Evolutionary conservation across 495 filamentous ascomycete genomes (phyloP), one percentile per base, ranked within the genome.

Genomic region (Beverwykella pulmonaria): DNA sequence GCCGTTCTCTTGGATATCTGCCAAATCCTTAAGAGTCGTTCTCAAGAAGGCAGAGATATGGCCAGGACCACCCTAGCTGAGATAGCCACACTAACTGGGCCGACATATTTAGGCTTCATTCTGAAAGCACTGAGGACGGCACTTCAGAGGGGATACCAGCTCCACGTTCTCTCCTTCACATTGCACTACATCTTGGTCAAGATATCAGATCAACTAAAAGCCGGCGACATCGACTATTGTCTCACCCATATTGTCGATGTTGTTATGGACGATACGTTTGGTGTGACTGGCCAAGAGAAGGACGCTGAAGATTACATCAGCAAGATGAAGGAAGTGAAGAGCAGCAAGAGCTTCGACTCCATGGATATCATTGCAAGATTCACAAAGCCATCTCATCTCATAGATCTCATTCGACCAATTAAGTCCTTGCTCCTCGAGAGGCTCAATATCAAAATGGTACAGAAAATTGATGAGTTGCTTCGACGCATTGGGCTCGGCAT

Each of bases 211-310:
- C 79, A 83, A 1, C 92, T 92, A 73, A 80, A 85, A 32, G 88
- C 91, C 12, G 94, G 94, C 19, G 91, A 91, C 63, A 78, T 98
- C 46, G 92, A 99, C 69, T 93, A 97, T 71, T 98, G 93, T 74
- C 78, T 97, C 32, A 75, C 79, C 3, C 82, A 91, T 19, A 86
- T 98, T 44, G 85, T 92, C 47, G 81, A 86, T 3, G 84, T 99
- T 46, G 88, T 97, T 55, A 95, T 98, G 91, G 94, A 99, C 69
- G 95, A 98, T 74, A 95, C 92, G 14, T 99, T 99, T 74, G 94
- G 94, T 19, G 87, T 85, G n/a, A 87, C 88, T n/a, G 94, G 94
- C 15, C 88, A 94, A 78, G 94, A 99, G 72, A 99, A 99, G 74
- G 94, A 99, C 70, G 92, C 93, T 0, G 92, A 93, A 68, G 94